phyloP scores from a whole-genome alignment of 306 rosid genomes.

The Corylus americana region DNA sequence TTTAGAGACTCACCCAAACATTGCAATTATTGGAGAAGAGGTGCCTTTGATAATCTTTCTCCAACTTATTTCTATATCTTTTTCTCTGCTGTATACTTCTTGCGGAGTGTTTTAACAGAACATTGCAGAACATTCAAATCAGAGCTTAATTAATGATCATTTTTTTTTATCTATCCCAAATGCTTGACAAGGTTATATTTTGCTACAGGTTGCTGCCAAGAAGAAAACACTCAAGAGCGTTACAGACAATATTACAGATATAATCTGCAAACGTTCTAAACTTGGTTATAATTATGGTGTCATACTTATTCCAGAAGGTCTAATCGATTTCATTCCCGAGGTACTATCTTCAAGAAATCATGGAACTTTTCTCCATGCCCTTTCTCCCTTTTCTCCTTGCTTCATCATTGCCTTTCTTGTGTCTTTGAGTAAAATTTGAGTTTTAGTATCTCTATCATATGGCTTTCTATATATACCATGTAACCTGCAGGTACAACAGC shows the following conservation, averaged over 20 bases:
- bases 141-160: not conserved
- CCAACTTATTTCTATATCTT: not conserved
- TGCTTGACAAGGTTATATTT: slow-evolving; percentile 23
- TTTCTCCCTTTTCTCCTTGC: not conserved
- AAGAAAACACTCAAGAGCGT: slow-evolving; percentile 89
- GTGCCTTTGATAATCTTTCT: slow-evolving; percentile 36
- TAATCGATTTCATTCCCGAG: slow-evolving; percentile 98
- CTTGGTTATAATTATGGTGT: slow-evolving; percentile 84
- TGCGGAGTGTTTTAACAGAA: too few relatives aligned
- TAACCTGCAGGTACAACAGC: slow-evolving; percentile 77
- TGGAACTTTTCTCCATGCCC: not conserved
- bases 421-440: not conserved
- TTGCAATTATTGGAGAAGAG: slow-evolving; percentile 96
- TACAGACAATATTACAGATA: slow-evolving; percentile 81
- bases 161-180: too few relatives aligned
- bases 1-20: slow-evolving; percentile 93
- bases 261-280: slow-evolving; percentile 71
- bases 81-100: not conserved
- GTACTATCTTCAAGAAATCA: slow-evolving; percentile 43
- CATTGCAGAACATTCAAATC: not conserved
- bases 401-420: not conserved
- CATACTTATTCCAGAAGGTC: slow-evolving; percentile 95
- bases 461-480: slow-evolving; percentile 2
- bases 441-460: too few relatives aligned
- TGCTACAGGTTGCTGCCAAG: slow-evolving; percentile 86